Evolutionary conservation across 2,329 filamentous ascomycete genomes (phyloP), one percentile per base, ranked within the genome.

Genomic region (Triangularia setosa): DNA sequence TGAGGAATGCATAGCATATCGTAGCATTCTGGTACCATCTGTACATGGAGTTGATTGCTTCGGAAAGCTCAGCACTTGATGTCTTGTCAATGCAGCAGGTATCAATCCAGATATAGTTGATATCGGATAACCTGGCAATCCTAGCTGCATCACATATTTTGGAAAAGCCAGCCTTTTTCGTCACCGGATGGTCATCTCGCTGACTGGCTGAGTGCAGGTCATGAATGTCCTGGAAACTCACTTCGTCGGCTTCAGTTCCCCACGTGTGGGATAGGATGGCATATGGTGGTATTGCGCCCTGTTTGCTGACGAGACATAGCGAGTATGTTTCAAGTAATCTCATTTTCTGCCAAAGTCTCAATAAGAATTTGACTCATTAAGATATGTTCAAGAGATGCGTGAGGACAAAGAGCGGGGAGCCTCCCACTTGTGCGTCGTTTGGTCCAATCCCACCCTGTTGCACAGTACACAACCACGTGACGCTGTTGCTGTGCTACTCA

Each of bases 21-120:
- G 30, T 56, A 1, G 64, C 48, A 4, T 58, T 27, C 3, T 33
- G 52, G 18, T 65, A 64, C 61, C 64, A 65, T 4, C 48, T 9
- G 27, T 53, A 65, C 64, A 65, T 65, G 61, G 53, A 58, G 40
- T 65, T 65, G 60, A 65, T 65, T 24, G 54, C 60, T 30, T 62
- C 60, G 11, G 40, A 58, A 11, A 65, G 40, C 27, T 65, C 63
- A 11, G 63, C 63, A 35, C 60, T 65, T 24, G 59, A 62, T 16
- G 59, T 58, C 55, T 62, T 65, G 55, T 65, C 63, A 53, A 65
- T 59, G 40, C 60, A 62, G 63, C 60, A 58, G 35, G 55, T 65
- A 33, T 65, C 55, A 4, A 62, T 62, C 60, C 63, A 65, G 12
- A 65, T 61, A 25, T 44, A 56, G 6, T 60, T 14, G 16, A 40